Base-by-base conservation (phyloP, 805 yeast genomes). In the Ogataea saltuana region DNA sequence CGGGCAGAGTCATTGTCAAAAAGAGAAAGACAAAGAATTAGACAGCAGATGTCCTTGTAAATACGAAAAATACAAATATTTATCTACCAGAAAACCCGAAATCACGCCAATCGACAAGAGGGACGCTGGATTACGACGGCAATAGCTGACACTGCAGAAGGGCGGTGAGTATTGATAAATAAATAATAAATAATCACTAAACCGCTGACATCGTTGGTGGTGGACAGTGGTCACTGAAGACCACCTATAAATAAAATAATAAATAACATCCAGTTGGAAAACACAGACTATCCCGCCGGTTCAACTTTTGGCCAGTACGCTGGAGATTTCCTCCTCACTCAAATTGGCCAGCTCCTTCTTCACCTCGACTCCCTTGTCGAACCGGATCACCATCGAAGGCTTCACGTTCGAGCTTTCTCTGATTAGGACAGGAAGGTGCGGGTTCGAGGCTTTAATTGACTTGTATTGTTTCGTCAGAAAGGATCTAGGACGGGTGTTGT, bases 371-470 rank as follows among this genome's bases (percentile, higher is more conserved):
- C 81, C 81, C 54, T 72, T 72, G 38, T 71, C 88, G 48, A 81
- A 81, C 61, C 96, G 78, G 27, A 90, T 86, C 46, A 79, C 84
- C 41, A 86, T 76, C 35, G 81, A 73, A 30, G 96, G 95, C 38
- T 82, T 72, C 42, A 83, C 78, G 38, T 87, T 88, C 48, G 69
- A 70, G 23, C 88, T 78, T 65, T 88, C 96, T 67, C 96, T 81
- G 48, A 88, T 74, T 60, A 88, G 71, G 42, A 88, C 81, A 10
- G 95, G 95, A 22, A 85, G 68, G 46, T 70, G 67, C 46, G 90
- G 82, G 56, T 85, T 79, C 46, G 76, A 60, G 60, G 78, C 76
- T 56, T 75, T 76, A 56, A 88, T 67, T n/a, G 70, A 57, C n/a
- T 85, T 80, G 64, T 87, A 87, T 57, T 81, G 71, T 44, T 75